Conservation (phyloP, 148 eudicot genomes). For the Camellia lanceoleosa region DNA sequence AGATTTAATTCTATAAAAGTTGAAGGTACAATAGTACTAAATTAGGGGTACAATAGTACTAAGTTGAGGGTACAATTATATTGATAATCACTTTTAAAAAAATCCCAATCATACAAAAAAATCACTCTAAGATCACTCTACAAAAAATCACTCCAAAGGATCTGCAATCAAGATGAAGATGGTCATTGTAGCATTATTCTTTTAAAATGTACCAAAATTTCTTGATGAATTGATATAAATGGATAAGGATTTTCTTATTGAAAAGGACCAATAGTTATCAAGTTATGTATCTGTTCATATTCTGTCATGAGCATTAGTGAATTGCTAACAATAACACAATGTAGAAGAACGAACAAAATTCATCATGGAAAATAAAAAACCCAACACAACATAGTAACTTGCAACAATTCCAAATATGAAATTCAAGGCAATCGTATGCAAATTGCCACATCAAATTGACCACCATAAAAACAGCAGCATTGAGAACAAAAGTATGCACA, state of each 20-base stretch:
- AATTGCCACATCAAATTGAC: conserved; percentile 14
- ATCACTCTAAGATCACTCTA: no score
- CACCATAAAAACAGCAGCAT: not conserved
- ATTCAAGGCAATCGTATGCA: not conserved
- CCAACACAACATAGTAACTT: not conserved
- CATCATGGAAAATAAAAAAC: not conserved
- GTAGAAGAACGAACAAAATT: not conserved
- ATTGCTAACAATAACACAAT: no score
- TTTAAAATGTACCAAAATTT: not conserved
- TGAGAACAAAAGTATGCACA: conserved; percentile 15
- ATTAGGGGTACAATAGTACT: no score
- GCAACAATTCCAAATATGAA: conserved; percentile 8
- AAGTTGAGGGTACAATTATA: no score
- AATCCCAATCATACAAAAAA: no score
- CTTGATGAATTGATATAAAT: not conserved
- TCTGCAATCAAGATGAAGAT: no score
- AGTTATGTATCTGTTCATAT: no score
- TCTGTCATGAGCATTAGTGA: not conserved
- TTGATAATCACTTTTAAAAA: no score
- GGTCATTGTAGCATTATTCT: no score
- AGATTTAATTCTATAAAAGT: no score
- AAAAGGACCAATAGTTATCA: not conserved
- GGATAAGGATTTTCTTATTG: not conserved
- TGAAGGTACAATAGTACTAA: no score
- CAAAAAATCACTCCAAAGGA: no score